Base-by-base conservation (phyloP, 2,329 filamentous ascomycete genomes). In the Clonostachys chloroleuca region DNA sequence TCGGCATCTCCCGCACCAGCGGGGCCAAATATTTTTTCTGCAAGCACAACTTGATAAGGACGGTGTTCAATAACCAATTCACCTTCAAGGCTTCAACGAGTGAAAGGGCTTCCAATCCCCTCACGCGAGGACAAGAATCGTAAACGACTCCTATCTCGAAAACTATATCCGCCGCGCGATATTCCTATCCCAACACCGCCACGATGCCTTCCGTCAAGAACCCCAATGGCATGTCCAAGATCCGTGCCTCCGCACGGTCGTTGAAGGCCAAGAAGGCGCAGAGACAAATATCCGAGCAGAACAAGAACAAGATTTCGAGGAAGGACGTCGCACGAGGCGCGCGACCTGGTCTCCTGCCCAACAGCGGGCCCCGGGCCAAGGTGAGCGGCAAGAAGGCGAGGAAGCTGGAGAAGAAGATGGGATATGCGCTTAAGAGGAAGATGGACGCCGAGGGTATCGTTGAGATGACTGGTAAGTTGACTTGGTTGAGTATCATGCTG, bases 191-290 rank as follows among this genome's bases (percentile, higher is more conserved):
- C 7, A 8, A 24, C 24, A 24, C 24, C 7, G 24, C 44, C 46
- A 58, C 47, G 52, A 81, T 80, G 76, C 71, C 74, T 14, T 81
- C 77, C 43, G 72, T 79, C 55, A 75, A 76, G 53, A 83, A 80
- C 66, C 78, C 78, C 58, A 82, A 82, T 70, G 70, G 68, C 42
- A 69, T 70, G 10, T 80, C 75, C 46, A 74, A 73, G 57, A 80
- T 79, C 69, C 73, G 77, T 13, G 63, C 75, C 37, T 67, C 67
- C 16, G 73, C 74, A 35, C 67, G 69, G 50, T 67, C 70, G 17
- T 66, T 73, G 46, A 73, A 65, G 52, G 63, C 66, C 39, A 69
- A 68, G 45, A 75, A 75, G 52, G 57, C 63, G 43, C 61, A 64
- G 49, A 69, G 70, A 57, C 70, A 77, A 64, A 60, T 61, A 46